Evolutionary conservation across 345 rosid species (phyloP).

Genomic region (Rhodomyrtus tomentosa): DNA sequence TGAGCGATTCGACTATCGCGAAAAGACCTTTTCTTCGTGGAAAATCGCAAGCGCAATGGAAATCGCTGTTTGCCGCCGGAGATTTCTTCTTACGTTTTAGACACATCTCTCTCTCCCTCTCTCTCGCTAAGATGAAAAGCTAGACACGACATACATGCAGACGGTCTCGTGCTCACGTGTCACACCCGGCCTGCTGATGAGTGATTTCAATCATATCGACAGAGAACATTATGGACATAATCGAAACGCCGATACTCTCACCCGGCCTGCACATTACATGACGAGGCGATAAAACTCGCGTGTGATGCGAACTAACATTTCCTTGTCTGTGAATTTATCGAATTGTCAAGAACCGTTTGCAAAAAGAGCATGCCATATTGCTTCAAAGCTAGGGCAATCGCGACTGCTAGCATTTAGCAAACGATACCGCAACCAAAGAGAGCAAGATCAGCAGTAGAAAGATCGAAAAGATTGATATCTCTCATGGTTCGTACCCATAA

Average conservation of each 20-base stretch:
- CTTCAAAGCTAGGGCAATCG: not conserved
- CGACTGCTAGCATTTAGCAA: not conserved
- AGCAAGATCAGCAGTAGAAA: not conserved
- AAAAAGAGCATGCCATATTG: not conserved
- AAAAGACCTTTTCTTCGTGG: not conserved
- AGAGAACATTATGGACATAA: not conserved
- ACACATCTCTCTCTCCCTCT: not conserved
- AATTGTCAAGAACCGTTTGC: not conserved
- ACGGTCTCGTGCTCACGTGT: rapidly evolving
- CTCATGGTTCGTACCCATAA: not conserved
- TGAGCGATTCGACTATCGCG: not conserved
- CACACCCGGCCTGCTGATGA: not conserved
- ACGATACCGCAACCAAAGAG: not conserved
- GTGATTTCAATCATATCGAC: not conserved
- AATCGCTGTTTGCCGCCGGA: not conserved
- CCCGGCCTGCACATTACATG: not conserved
- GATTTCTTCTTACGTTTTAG: rapidly evolving
- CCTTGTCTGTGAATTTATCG: rapidly evolving
- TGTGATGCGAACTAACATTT: not conserved
- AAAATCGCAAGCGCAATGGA: not conserved
- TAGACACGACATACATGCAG: not conserved
- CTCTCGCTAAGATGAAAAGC: rapidly evolving
- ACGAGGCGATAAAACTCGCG: not conserved
- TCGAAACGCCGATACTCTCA: not conserved
- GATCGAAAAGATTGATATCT: not conserved